A percentile compares a stretch with the other conserved stretches of the same genome.
These are phyloP conservation scores for Chenopodium quinoa DNA, from an alignment of 148 eudicot genomes.

Conservation along the genomic window DNA sequence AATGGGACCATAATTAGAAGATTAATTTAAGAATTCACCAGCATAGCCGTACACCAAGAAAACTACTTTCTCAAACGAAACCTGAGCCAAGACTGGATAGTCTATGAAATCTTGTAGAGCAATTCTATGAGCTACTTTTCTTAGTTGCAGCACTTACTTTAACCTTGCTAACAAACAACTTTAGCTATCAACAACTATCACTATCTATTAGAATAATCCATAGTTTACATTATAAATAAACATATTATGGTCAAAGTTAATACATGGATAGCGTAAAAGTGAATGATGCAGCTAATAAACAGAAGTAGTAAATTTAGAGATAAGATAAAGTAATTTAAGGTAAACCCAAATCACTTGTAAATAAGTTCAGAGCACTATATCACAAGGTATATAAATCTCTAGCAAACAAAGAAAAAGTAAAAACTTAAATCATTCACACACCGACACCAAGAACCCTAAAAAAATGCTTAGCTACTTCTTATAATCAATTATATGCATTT, in stretches of 20 bases:
- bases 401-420: neutral
- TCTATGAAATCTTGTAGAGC: neutral
- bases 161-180: too few species aligned
- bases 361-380: neutral
- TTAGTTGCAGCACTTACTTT: too few species aligned
- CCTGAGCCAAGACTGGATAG: neutral
- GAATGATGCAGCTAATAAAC: neutral
- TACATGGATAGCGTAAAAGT: too few species aligned
- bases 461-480: too few species aligned
- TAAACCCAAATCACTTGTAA: neutral
- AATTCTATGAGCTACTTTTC: neutral
- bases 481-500: neutral
- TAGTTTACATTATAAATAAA: too few species aligned
- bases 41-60: neutral
- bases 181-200: too few species aligned
- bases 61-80: neutral
- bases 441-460: neutral
- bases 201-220: too few species aligned
- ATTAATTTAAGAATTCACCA: neutral
- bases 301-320: neutral
- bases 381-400: neutral
- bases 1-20: neutral
- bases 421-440: neutral
- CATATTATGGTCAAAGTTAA: too few species aligned
- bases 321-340: neutral